Conservation (phyloP, 1,284 basidiomycete genomes). For the Leucoagaricus sp. region DNA sequence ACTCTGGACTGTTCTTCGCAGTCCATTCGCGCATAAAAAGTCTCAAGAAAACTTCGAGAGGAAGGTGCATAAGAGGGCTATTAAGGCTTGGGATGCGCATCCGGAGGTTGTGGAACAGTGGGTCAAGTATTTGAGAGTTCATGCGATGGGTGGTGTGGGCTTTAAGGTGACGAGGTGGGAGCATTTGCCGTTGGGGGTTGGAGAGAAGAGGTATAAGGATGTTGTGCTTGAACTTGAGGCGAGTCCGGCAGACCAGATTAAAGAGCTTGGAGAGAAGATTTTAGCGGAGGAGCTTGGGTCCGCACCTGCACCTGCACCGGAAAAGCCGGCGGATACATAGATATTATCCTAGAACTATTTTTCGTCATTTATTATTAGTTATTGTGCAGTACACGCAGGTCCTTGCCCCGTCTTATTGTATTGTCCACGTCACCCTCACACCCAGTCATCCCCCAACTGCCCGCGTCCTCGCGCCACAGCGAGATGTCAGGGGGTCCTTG, state of each 20-base stretch:
- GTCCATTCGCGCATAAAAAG: slow-evolving; percentile 95
- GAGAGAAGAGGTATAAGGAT: slow-evolving; percentile 44
- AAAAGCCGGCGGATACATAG: too few relatives aligned
- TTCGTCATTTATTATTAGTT: too few relatives aligned
- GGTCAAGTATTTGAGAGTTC: slow-evolving; percentile 79
- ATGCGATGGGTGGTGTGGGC: slow-evolving; percentile 86
- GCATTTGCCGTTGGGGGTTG: slow-evolving; percentile 67
- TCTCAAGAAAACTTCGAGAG: slow-evolving; percentile 95
- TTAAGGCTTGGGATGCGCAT: slow-evolving; percentile 93
- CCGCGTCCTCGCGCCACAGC: too few relatives aligned
- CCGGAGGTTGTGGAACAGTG: slow-evolving; percentile 79
- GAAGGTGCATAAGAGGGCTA: slow-evolving; percentile 77
- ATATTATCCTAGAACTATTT: too few relatives aligned
- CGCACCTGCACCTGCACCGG: too few relatives aligned
- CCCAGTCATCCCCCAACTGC: too few relatives aligned
- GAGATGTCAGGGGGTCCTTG: too few relatives aligned
- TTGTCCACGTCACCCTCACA: too few relatives aligned
- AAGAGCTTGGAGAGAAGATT: slow-evolving; percentile 47
- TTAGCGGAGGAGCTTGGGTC: slow-evolving; percentile 37
- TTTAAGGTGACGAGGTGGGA: slow-evolving; percentile 84
- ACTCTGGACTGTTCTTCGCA: slow-evolving; percentile 86
- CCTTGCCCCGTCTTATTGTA: too few relatives aligned
- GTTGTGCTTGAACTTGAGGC: slow-evolving; percentile 33
- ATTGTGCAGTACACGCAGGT: too few relatives aligned
- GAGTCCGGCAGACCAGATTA: slow-evolving; percentile 33